phyloP scores from a whole-genome alignment of 2,329 filamentous ascomycete genomes.

The Nemania sp. region DNA sequence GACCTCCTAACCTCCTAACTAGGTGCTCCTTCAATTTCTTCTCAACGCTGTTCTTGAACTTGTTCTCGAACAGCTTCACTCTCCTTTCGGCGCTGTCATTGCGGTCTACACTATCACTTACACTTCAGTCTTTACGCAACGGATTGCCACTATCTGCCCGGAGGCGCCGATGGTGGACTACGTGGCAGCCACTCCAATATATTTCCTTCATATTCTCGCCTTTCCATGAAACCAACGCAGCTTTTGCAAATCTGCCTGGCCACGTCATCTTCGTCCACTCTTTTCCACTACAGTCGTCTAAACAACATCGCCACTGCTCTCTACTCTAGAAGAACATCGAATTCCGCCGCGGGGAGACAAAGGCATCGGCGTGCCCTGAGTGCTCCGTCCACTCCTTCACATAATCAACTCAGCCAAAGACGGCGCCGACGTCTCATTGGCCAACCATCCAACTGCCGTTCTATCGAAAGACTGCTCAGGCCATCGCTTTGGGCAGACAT shows the following conservation, averaged over 20 bases:
- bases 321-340: constrained; percentile 36
- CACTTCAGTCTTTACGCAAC: constrained; percentile 22
- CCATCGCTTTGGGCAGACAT: constrained; percentile 34
- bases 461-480: constrained; percentile 27
- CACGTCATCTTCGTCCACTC: constrained; percentile 38
- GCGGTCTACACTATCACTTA: constrained; percentile 26
- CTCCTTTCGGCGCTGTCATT: constrained; percentile 32
- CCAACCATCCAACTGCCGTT: constrained; percentile 26
- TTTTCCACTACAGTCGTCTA: constrained; percentile 37
- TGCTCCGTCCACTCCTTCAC: constrained; percentile 30
- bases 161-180: constrained; percentile 34
- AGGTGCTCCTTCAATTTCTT: constrained; percentile 23
- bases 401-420: constrained; percentile 8
- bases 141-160: constrained; percentile 38
- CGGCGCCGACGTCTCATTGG: constrained; percentile 28
- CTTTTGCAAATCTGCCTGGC: constrained; percentile 41
- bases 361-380: constrained; percentile 37
- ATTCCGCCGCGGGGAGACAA: constrained; percentile 33
- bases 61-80: constrained; percentile 15
- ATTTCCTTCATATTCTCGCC: constrained; percentile 23
- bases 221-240: constrained; percentile 40
- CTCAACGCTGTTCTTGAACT: constrained; percentile 1
- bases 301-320: constrained; percentile 34
- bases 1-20: too few relatives aligned
- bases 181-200: constrained; percentile 28